phyloP scores from a whole-genome alignment of 2,329 filamentous ascomycete genomes.

The Hymenoscyphus fructigenus region DNA sequence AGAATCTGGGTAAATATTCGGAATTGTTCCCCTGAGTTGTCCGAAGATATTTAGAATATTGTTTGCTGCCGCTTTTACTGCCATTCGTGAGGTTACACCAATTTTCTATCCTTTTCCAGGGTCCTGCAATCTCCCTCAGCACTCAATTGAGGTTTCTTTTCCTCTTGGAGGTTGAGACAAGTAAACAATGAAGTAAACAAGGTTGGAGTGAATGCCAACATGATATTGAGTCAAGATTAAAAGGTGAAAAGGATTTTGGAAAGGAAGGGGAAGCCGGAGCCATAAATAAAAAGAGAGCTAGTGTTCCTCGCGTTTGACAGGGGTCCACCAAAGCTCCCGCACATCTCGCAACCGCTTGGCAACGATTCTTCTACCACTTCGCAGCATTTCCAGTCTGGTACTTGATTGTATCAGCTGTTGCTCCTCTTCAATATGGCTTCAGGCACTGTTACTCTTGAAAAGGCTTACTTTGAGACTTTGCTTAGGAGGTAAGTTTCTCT shows the following conservation, averaged over 20 bases:
- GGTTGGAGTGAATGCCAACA: too few relatives aligned
- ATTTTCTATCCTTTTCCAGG: background rate
- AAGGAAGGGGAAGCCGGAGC: too few relatives aligned
- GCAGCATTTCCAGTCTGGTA: slow-evolving; percentile 16
- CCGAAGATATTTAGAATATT: too few relatives aligned
- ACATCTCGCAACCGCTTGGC: background rate
- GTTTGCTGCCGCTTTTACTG: too few relatives aligned
- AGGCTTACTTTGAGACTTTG: slow-evolving; percentile 60
- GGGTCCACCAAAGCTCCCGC: too few relatives aligned
- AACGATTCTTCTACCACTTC: background rate
- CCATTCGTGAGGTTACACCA: too few relatives aligned
- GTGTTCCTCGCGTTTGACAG: too few relatives aligned
- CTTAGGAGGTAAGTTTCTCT: slow-evolving; percentile 53
- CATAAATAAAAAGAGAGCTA: too few relatives aligned
- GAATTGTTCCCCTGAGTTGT: too few relatives aligned
- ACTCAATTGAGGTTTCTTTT: background rate
- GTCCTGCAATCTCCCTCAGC: background rate
- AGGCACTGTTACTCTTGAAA: slow-evolving; percentile 56
- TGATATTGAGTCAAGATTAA: too few relatives aligned
- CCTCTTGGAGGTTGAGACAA: background rate
- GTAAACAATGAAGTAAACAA: background rate
- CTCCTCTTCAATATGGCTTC: slow-evolving; percentile 24
- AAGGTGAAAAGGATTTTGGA: too few relatives aligned
- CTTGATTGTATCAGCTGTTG: slow-evolving; percentile 24
- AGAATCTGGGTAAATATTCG: too few relatives aligned